Percentiles rank a stretch among this genome's conserved stretches.
Conservation (phyloP, 768 basidiomycete genomes). For the Crepidotus variabilis region DNA sequence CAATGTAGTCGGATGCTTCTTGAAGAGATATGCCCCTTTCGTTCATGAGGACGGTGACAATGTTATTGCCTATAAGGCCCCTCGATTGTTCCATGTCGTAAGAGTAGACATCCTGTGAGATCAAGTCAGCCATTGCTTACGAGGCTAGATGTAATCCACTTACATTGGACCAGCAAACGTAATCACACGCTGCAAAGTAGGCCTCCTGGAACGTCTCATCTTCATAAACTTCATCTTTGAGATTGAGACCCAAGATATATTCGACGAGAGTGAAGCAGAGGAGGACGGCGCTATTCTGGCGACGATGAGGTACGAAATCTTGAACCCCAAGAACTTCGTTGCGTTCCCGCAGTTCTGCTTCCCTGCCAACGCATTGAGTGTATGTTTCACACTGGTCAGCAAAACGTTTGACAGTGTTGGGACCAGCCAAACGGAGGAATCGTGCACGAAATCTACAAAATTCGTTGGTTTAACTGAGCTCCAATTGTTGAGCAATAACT, state of each 20-base stretch:
- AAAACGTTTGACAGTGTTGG: slow-evolving; percentile 48
- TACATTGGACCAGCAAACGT: slow-evolving; percentile 72
- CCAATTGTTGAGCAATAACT: slow-evolving; percentile 17
- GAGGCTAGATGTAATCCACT: slow-evolving; percentile 16
- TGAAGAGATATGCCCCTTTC: slow-evolving; percentile 51
- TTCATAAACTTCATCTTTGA: slow-evolving; percentile 58
- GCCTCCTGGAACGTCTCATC: slow-evolving; percentile 50
- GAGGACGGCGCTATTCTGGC: slow-evolving; percentile 66
- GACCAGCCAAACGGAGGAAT: slow-evolving; percentile 39
- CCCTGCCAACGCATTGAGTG: slow-evolving; percentile 52
- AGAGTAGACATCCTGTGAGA: slow-evolving; percentile 59
- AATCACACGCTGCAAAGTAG: slow-evolving; percentile 58
- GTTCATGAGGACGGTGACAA: slow-evolving; percentile 66
- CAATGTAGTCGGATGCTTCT: slow-evolving; percentile 54
- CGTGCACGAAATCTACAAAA: slow-evolving; percentile 48
- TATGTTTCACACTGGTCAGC: slow-evolving; percentile 50
- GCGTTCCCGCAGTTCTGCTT: slow-evolving; percentile 59
- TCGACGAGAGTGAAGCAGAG: slow-evolving; percentile 63
- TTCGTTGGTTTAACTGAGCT: neutral
- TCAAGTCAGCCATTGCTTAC: slow-evolving; percentile 3
- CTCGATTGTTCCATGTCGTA: slow-evolving; percentile 72
- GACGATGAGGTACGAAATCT: slow-evolving; percentile 53
- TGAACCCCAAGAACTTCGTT: slow-evolving; percentile 51
- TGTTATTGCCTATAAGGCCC: slow-evolving; percentile 63
- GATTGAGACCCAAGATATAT: slow-evolving; percentile 56